phyloP scores from a whole-genome alignment of 2,329 filamentous ascomycete genomes.

The Pseudogymnoascus sp. region DNA sequence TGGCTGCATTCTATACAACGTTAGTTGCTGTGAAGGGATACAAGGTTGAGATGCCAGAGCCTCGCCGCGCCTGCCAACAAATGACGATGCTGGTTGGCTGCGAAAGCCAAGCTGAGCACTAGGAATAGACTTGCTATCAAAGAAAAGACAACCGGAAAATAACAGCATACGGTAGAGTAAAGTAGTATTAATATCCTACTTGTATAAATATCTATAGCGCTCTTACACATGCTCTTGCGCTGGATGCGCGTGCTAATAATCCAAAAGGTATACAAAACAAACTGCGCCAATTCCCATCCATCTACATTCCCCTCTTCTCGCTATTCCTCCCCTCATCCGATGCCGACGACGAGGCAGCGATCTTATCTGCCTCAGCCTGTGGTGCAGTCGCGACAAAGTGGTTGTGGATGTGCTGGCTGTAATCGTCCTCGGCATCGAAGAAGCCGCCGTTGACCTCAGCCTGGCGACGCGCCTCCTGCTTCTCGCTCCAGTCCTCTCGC shows the following conservation, averaged over 20 bases:
- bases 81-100: no score
- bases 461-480: conserved; percentile 33
- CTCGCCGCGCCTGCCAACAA: no score
- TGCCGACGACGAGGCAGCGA: neutral
- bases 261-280: conserved; percentile 3
- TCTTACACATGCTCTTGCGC: neutral
- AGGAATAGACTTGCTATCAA: no score
- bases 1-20: no score
- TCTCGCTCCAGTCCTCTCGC: conserved; percentile 54
- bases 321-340: neutral
- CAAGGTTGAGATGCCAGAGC: no score
- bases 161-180: neutral
- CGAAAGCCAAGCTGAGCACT: no score
- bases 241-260: neutral
- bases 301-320: neutral
- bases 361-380: neutral
- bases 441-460: conserved; percentile 24
- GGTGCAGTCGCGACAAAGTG: conserved; percentile 18
- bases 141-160: no score
- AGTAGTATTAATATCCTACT: neutral
- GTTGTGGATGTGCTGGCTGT: conserved; percentile 19
- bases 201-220: neutral
- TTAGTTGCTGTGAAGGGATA: no score
- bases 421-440: conserved; percentile 21
- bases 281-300: neutral